Base-by-base conservation (phyloP, 1,284 basidiomycete genomes). In the Ceratobasidium sp. region DNA sequence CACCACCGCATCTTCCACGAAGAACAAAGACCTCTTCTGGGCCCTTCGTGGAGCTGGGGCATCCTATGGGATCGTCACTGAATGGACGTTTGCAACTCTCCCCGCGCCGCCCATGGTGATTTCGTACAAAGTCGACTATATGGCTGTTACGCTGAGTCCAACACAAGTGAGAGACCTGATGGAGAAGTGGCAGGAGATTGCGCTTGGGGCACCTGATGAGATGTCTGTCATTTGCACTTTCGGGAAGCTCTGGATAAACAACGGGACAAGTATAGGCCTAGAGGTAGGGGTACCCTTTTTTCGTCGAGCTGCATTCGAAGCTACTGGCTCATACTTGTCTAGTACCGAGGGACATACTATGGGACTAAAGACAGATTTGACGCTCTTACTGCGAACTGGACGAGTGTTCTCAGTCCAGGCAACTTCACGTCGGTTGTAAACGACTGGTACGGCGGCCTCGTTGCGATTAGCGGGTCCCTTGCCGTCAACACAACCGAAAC, bases 121-220 rank as follows among this genome's bases (percentile, higher is more conserved):
- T n/a, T n/a, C n/a, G n/a, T n/a, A n/a, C n/a, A n/a, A n/a, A n/a
- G n/a, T 70, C 65, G 45, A 45, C 26, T 74, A 60, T 57, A 46
- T 39, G 2, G 43, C 70, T 6, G 43, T 18, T 23, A 1, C 12
- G 28, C 52, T 58, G 46, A 60, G 26, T 18, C 21, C 58, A 16
- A 28, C 72, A 5, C 71, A 71, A 39, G 41, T 57, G 30, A 26
- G 16, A 2, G 32, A 45, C 34, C 23, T 70, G 34, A 50, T 57
- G 30, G 55, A 12, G 23, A 64, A 64, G 12, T 70, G 64, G 58
- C 61, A 69, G 50, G 32, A 41, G 5, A 72, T 72, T 34, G 72
- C 71, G 26, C 64, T 53, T n/a, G 60, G 64, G 9, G 72, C 72
- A 14, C 71, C 71, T 30, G 32, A 65, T 18, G 32, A 52, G n/a